Conservation (phyloP, 177 flowering plant species). For the Tripterygium wilfordii region DNA sequence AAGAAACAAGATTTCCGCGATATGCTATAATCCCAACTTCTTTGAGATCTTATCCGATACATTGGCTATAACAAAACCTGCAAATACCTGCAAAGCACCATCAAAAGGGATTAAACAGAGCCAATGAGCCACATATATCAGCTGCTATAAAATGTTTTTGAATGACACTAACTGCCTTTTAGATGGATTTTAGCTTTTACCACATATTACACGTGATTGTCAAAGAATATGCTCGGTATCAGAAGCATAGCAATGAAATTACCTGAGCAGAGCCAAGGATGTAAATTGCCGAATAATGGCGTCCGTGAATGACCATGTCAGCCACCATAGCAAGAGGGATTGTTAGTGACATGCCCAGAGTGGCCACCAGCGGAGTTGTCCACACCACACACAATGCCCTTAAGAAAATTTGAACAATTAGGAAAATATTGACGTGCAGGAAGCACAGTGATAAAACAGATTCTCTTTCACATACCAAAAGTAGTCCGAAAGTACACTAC, state of each 20-base stretch:
- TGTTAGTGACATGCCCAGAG: constrained; percentile 92
- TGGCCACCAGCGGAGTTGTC: constrained; percentile 93
- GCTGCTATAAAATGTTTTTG: too few relatives aligned
- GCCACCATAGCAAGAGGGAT: constrained; percentile 95
- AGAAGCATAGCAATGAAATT: constrained; percentile 1
- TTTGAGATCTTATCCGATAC: constrained; percentile 62
- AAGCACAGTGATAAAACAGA: not conserved
- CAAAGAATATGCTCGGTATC: too few relatives aligned
- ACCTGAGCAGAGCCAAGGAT: constrained; percentile 89
- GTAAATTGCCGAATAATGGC: constrained; percentile 89
- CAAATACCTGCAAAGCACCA: constrained; percentile 64
- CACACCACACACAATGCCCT: constrained; percentile 97
- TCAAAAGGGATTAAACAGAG: not conserved
- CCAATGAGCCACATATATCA: too few relatives aligned
- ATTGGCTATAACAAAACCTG: constrained; percentile 83
- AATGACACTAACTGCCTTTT: too few relatives aligned
- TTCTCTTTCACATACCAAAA: constrained; percentile 58
- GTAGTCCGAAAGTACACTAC: constrained; percentile 98
- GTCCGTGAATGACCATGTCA: constrained; percentile 91
- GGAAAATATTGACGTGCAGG: not conserved
- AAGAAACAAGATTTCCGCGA: not conserved
- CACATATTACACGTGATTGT: too few relatives aligned
- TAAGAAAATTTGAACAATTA: constrained; percentile 1
- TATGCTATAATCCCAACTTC: constrained; percentile 64
- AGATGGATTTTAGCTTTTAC: too few relatives aligned